These are phyloP conservation scores for Tilletia setariae DNA, from an alignment of 1,284 basidiomycete genomes.

Conservation along the genomic window DNA sequence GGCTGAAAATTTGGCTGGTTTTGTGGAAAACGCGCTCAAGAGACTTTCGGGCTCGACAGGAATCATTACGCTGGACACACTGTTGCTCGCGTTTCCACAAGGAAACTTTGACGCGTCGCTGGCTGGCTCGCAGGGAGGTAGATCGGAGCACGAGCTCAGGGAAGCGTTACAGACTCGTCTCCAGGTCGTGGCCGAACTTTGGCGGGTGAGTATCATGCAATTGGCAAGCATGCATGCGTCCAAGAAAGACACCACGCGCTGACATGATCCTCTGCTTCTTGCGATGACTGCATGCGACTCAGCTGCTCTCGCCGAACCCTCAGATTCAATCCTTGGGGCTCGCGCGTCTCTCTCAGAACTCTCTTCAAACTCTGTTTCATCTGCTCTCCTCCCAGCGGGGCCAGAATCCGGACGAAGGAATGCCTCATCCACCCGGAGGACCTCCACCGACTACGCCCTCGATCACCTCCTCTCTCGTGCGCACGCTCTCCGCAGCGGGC, in stretches of 20 bases:
- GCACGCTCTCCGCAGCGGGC: constrained; percentile 16
- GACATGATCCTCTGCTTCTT: background rate
- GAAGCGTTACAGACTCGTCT: background rate
- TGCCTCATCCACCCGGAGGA: background rate
- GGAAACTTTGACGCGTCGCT: constrained; percentile 27
- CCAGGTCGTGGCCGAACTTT: constrained; percentile 13
- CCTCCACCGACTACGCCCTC: constrained; percentile 21
- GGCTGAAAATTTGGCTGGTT: background rate
- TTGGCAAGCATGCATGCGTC: background rate
- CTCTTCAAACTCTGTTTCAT: constrained; percentile 18
- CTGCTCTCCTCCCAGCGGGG: background rate
- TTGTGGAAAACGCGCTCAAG: constrained; percentile 39
- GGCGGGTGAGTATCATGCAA: constrained; percentile 16
- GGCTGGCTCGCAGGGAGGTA: background rate
- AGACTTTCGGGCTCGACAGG: constrained; percentile 37
- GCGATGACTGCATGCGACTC: constrained; percentile 18
- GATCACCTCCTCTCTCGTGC: constrained; percentile 22
- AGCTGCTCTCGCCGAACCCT: constrained; percentile 34
- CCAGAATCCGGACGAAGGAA: background rate
- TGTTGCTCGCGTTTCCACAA: constrained; percentile 36
- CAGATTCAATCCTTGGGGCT: constrained; percentile 38
- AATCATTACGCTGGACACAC: constrained; percentile 40
- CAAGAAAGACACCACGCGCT: background rate
- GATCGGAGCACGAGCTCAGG: background rate
- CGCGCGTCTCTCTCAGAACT: constrained; percentile 29